A percentile compares a stretch with the other conserved stretches of the same genome.
phyloP scores from a whole-genome alignment of 2,329 filamentous ascomycete species.

The Penicillium sp. region DNA sequence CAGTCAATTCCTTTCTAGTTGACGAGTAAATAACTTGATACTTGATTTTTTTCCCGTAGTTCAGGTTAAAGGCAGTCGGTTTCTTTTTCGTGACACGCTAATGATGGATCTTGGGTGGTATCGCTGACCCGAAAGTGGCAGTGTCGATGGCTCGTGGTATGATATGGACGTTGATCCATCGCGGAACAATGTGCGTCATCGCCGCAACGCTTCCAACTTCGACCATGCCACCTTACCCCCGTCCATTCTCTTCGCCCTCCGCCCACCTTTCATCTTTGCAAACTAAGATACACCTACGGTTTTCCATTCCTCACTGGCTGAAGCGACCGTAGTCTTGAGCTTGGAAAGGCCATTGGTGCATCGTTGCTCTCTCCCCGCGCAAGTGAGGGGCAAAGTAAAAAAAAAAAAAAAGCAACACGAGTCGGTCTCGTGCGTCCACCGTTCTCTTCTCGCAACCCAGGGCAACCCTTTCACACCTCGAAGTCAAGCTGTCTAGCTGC shows the following conservation, averaged over 20 bases:
- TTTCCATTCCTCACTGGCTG: not conserved
- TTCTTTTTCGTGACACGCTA: not conserved
- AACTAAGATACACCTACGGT: not conserved
- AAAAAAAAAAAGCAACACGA: not conserved
- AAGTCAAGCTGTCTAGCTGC: not conserved
- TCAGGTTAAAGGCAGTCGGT: not conserved
- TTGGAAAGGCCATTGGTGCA: slow-evolving; percentile 1
- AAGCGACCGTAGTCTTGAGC: not conserved
- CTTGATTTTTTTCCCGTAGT: not conserved
- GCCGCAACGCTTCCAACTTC: not conserved
- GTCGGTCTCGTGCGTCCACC: not conserved
- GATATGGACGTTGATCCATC: not conserved
- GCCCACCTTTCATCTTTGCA: too few species aligned
- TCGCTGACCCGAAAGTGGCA: not conserved
- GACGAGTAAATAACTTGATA: not conserved
- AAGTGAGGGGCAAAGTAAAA: slow-evolving; percentile 11
- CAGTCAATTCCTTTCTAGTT: not conserved
- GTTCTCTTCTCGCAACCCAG: not conserved
- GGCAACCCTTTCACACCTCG: not conserved
- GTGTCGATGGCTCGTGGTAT: not conserved
- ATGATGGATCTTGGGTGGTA: not conserved
- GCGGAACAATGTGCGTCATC: slow-evolving; percentile 8
- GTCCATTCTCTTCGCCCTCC: not conserved
- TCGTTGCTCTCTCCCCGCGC: slow-evolving; percentile 3
- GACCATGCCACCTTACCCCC: not conserved